A percentile compares a stretch with the other conserved stretches of the same genome.
These are phyloP conservation scores for Climacium dendroides DNA, from an alignment of 225 moss, liverwort and hornwort genomes.

Conservation along the genomic window DNA sequence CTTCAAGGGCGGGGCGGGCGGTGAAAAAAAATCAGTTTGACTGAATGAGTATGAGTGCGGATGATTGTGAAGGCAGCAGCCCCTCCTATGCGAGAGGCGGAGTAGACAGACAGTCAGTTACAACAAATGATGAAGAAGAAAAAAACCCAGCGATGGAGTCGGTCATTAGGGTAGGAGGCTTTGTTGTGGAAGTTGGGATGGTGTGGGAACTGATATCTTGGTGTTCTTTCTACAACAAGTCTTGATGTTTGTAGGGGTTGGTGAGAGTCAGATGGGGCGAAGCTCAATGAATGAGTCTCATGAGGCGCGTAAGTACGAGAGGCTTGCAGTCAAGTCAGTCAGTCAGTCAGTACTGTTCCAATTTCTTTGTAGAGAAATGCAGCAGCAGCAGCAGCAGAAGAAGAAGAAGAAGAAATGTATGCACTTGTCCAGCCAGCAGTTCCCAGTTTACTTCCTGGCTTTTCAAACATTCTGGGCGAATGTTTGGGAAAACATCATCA, in stretches of 20 bases:
- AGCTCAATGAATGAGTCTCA: constrained; percentile 32
- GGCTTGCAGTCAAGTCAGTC: neutral
- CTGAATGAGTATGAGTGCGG: neutral
- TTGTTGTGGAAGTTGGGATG: constrained; percentile 5
- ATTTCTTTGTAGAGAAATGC: constrained; percentile 31
- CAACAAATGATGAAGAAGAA: constrained; percentile 3
- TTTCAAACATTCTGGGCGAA: constrained; percentile 4
- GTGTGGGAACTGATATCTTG: constrained; percentile 1
- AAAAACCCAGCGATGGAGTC: neutral
- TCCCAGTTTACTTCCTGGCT: neutral
- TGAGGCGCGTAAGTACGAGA: neutral
- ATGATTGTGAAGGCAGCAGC: neutral
- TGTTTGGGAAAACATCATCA: constrained; percentile 2
- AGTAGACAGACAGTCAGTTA: neutral
- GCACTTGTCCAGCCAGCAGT: constrained; percentile 17
- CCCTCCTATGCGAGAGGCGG: neutral
- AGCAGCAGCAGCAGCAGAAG: neutral
- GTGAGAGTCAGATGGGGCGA: constrained; percentile 39
- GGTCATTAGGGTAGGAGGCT: constrained; percentile 12
- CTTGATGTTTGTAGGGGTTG: constrained; percentile 4
- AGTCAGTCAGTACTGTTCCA: constrained; percentile 3
- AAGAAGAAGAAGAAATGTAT: neutral
- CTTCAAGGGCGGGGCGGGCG: constrained; percentile 22
- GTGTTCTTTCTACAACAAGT: neutral
- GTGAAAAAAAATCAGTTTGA: constrained; percentile 4